A percentile compares a stretch with the other conserved stretches of the same genome.
These are phyloP conservation scores for Candida succiphila DNA, from an alignment of 805 yeast species.

Conservation along the genomic window DNA sequence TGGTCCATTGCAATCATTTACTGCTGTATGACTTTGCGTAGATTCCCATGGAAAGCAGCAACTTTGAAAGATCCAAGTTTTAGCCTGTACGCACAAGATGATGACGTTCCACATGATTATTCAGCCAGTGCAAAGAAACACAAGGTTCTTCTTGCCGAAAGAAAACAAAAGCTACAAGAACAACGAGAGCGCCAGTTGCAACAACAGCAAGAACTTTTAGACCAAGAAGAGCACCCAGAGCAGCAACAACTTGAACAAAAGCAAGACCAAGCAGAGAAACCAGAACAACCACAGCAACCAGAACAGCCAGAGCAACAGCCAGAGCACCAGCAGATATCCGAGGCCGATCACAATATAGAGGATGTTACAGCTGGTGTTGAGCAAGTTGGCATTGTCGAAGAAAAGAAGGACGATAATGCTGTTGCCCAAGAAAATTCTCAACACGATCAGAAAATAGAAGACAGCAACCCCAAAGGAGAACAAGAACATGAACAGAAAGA, in stretches of 20 bases:
- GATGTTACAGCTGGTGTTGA: conserved; percentile 1
- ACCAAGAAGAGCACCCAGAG: background rate
- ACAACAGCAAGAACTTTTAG: conserved; percentile 1
- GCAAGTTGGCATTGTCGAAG: background rate
- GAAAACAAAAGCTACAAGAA: conserved; percentile 38
- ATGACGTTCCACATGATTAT: conserved; percentile 74
- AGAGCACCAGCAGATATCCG: background rate
- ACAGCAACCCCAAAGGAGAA: background rate
- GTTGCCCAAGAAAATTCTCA: background rate
- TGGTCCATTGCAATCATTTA: conserved; percentile 82
- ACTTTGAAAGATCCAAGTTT: conserved; percentile 60
- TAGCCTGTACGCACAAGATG: conserved; percentile 51
- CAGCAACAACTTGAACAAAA: background rate
- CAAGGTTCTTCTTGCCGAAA: conserved; percentile 48
- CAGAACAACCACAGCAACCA: background rate
- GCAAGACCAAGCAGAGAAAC: background rate
- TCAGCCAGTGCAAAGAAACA: conserved; percentile 63
- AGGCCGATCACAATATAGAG: too few relatives aligned
- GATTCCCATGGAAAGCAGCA: conserved; percentile 87
- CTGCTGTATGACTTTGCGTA: conserved; percentile 77
- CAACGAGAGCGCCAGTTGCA: conserved; percentile 13
- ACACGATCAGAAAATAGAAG: too few relatives aligned
- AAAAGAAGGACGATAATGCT: background rate
- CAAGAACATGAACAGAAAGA: conserved; percentile 1
- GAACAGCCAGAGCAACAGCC: background rate